Evolutionary conservation across 2,329 filamentous ascomycete genomes (phyloP), one percentile per base, ranked within the genome.

Genomic region (Ceratocystis cacaofunesta): DNA sequence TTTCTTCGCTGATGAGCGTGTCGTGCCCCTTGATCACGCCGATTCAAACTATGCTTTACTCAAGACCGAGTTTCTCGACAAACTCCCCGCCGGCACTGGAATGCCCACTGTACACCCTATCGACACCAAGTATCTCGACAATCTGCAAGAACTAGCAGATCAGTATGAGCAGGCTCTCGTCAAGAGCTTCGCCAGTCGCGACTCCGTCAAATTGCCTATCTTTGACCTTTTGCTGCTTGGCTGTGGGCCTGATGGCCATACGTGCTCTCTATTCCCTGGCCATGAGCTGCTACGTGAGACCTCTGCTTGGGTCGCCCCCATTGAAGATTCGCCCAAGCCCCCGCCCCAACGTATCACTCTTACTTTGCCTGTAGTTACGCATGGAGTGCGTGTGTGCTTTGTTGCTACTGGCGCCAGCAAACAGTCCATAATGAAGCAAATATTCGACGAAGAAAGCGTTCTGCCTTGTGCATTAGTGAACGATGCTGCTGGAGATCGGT

Each of bases 1-100:
- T 73, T 99, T 97, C 82, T 97, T 96, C 76, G 92, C 92, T 73
- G 94, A 99, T 74, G 94, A 99, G 81, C 89, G 94, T 72, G 90
- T 90, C 71, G 94, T 97, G 64, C 89, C 94, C 25, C 86, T 96
- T 70, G 86, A 94, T 75, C 88, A 97, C 77, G 82, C 85, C 70
- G 92, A 99, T 78, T 96, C 91, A 79, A 99, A 97, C 79, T 96
- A 96, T 78, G 85, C 80, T 68, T 84, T 96, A 57, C 78, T 97
- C 70, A 94, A 96, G 79, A 79, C 85, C 61, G 91, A 96, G 77
- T 81, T 96, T 62, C 80, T 99, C 68, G 87, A 92, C 78, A 92
- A 95, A 78, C 88, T 97, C 69, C 90, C 92, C 52, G 76, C 79
- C 58, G 81, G 81, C 65, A 73, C 83, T 69, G 83, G 84, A 69